Base-by-base conservation (phyloP, 1,139 yeast species). In the Kurtzmaniella natalensis region DNA sequence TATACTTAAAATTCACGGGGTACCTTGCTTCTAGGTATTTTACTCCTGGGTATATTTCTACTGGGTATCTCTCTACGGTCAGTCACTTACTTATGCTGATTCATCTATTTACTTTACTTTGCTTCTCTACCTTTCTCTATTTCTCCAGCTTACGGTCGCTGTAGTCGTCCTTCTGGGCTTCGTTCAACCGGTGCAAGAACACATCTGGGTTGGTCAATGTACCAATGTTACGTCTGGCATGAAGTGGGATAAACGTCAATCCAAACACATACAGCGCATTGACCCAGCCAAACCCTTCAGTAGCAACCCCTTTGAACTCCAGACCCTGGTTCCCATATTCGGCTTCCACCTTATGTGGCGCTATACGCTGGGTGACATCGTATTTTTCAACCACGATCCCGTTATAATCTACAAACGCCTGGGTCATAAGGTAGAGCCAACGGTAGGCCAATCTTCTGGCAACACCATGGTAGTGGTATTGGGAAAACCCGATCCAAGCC, bases 271-370 rank as follows among this genome's bases (percentile, higher is more conserved):
- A 89, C 50, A 92, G 80, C 7, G 96, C 84, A 63, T 89, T 89
- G 39, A 88, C 96, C 96, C 97, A 89, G 1, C 96, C 97, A 59
- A 85, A 85, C 1, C 98, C 98, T 62, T 94, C 97, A 10, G 86
- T 82, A 0, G 96, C 95, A 23, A 86, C 96, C 28, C 96, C 96
- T 56, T 85, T 82, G 54, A 88, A 86, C 41, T 81, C 95, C 3
- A 84, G 72, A 7, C 98, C 98, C 59, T 92, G 98, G 56, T 92
- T 92, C 16, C 98, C 98, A 58, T 92, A 92, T 57, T 92, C 98
- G 0, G 97, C 97, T 46, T 84, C 87, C 16, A 92, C 97, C 43
- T 81, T 76, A 55, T 92, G 97, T 1, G 97, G 95, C 44, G 82
- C 88, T 3, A 81, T 78, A 5, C 82, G 79, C 41, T 79, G 72